A percentile compares a stretch with the other conserved stretches of the same genome.
Evolutionary conservation across 129 eudicot genomes (phyloP).

Genomic region (Silybum marianum): DNA sequence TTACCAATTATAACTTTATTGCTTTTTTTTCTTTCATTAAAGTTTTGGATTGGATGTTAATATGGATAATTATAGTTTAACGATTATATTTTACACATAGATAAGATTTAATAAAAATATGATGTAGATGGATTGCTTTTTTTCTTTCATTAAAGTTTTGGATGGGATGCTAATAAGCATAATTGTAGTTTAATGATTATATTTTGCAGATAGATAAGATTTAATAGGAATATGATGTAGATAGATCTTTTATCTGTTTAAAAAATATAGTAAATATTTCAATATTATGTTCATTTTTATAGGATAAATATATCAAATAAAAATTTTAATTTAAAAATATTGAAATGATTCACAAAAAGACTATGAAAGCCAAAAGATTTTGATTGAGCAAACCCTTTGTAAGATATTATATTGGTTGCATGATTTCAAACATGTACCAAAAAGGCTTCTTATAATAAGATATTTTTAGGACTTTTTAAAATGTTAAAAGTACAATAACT

Average conservation of each 20-base stretch:
- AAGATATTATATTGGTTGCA: background rate
- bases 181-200: background rate
- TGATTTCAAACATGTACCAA: background rate
- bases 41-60: background rate
- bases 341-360: background rate
- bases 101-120: too few relatives aligned
- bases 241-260: background rate
- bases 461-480: background rate
- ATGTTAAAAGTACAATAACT: background rate
- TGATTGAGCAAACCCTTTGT: background rate
- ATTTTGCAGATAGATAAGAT: background rate
- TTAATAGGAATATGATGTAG: background rate
- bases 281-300: too few relatives aligned
- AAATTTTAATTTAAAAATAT: background rate
- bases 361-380: too few relatives aligned
- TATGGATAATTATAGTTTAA: background rate
- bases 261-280: too few relatives aligned
- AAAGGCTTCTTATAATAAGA: background rate
- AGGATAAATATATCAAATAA: background rate
- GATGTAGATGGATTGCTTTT: too few relatives aligned
- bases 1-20: background rate
- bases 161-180: background rate
- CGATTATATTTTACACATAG: background rate
- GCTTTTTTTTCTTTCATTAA: background rate
- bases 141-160: background rate